These are phyloP conservation scores for Didymosphaeria variabile DNA, from an alignment of 2,329 filamentous ascomycete genomes.

Conservation along the genomic window DNA sequence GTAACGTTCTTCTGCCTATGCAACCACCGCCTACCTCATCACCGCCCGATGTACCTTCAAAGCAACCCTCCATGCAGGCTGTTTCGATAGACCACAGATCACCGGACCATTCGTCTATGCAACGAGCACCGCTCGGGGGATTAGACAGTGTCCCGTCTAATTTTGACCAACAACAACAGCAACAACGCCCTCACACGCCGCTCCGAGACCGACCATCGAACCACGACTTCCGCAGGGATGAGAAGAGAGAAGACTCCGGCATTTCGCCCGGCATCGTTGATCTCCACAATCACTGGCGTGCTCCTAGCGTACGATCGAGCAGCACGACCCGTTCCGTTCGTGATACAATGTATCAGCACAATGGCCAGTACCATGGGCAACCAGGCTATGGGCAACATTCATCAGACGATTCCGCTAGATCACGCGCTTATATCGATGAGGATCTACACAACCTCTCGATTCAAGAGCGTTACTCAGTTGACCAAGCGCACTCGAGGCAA, in stretches of 20 bases:
- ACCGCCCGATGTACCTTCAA: constrained; percentile 38
- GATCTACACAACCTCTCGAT: constrained; percentile 34
- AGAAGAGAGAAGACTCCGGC: constrained; percentile 15
- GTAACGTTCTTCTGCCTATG: constrained; percentile 34
- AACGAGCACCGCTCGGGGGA: not conserved
- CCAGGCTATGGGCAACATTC: constrained; percentile 34
- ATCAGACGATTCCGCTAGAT: constrained; percentile 33
- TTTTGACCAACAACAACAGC: not conserved
- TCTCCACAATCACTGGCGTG: constrained; percentile 39
- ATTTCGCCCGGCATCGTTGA: constrained; percentile 32
- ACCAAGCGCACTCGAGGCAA: constrained; percentile 19
- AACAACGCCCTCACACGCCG: constrained; percentile 13
- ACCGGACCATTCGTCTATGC: constrained; percentile 1
- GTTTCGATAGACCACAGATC: constrained; percentile 6
- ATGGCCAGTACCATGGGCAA: constrained; percentile 32
- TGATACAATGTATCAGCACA: constrained; percentile 38
- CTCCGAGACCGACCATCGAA: constrained; percentile 26
- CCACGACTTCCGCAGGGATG: constrained; percentile 21
- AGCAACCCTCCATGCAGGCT: constrained; percentile 21
- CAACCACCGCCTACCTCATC: constrained; percentile 43
- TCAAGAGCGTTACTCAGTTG: constrained; percentile 31
- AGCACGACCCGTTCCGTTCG: constrained; percentile 31
- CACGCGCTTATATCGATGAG: constrained; percentile 35
- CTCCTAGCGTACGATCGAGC: constrained; percentile 38
- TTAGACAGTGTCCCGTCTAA: not conserved